Evolutionary conservation across 345 rosid genomes (phyloP), one percentile per base, ranked within the genome.

Genomic region (Salix caprea): DNA sequence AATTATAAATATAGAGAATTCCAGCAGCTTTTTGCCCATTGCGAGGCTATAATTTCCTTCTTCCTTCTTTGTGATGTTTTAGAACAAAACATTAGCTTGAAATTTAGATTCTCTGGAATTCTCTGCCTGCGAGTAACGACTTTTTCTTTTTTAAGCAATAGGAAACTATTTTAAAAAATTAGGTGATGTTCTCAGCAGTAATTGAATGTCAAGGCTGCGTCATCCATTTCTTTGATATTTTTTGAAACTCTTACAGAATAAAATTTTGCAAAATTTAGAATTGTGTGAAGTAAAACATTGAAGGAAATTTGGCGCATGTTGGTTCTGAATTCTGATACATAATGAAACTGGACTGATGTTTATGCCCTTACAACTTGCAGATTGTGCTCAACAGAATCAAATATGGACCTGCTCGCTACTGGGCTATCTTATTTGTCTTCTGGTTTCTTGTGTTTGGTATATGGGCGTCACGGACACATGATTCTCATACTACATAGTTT

Each of bases 391-490:
- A 93, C n/a, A 89, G 99, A 86, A 93, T 95, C 86, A 95, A 85
- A 87, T 91, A 93, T 24, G 99, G 99, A 73, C 99, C 99, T 54
- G 99, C 98, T 67, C 93, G 98, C 62, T 93, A 93, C 85, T 95
- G 97, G 99, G 98, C 99, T 6, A 90, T 93, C 83, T 86, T 95
- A 73, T 93, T 95, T 76, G 93, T 93, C 81, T 91, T 95, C 88
- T 95, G 99, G 97, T 95, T 95, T 90, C 96, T 95, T 56, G 97
- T 95, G 74, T 93, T 93, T 79, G 97, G 97, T 40, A 93, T 95
- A 70, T 95, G 97, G 99, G 98, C 97, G 15, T 93, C 98, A 19
- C 86, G 96, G 81, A 88, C 90, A 0, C 95, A 87, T 4, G 85
- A 85, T 23, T 74, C 91, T 70, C 95, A 89, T 73, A n/a, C 71